Base-by-base conservation (phyloP, 768 basidiomycete species). In the Amanita polypyramis region DNA sequence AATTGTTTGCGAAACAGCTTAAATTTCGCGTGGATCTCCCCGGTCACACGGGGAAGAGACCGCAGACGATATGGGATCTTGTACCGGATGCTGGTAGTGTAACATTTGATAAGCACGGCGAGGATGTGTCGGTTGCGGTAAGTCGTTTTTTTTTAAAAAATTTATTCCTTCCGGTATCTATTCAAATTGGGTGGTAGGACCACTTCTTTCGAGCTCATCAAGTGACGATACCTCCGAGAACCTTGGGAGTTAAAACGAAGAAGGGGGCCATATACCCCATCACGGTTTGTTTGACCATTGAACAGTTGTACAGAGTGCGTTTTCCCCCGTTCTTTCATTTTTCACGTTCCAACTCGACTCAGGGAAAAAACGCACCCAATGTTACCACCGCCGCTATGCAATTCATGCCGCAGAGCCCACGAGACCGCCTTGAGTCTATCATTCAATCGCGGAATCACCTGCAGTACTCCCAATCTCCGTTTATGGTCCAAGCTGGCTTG, bases 111-210 rank as follows among this genome's bases (percentile, higher is more conserved):
- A 50, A 50, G 19, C 25, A 38, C 15, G 43, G 43, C 2, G 49
- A 50, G 14, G 36, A 45, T n/a, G 20, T 43, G 15, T 23, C 35
- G 5, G 43, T 50, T 36, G 49, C 43, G 5, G 47, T 48, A 15
- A 38, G 47, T 47, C 2, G 19, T 21, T 5, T 20, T 7, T 11
- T 12, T 23, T n/a, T n/a, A n/a, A n/a, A n/a, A n/a, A n/a, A n/a
- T n/a, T n/a, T n/a, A n/a, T n/a, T n/a, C n/a, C n/a, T n/a, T n/a
- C n/a, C n/a, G n/a, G n/a, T n/a, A n/a, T n/a, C n/a, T n/a, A n/a
- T n/a, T n/a, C n/a, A n/a, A n/a, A n/a, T n/a, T n/a, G n/a, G n/a
- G n/a, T n/a, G n/a, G n/a, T 21, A 48, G 47, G 25, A 33, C 11
- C 43, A 50, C 23, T 50, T 50, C 30, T 37, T 25, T 8, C 10